Base-by-base conservation (phyloP, 306 rosid species). In the Fragaria nilgerrensis region DNA sequence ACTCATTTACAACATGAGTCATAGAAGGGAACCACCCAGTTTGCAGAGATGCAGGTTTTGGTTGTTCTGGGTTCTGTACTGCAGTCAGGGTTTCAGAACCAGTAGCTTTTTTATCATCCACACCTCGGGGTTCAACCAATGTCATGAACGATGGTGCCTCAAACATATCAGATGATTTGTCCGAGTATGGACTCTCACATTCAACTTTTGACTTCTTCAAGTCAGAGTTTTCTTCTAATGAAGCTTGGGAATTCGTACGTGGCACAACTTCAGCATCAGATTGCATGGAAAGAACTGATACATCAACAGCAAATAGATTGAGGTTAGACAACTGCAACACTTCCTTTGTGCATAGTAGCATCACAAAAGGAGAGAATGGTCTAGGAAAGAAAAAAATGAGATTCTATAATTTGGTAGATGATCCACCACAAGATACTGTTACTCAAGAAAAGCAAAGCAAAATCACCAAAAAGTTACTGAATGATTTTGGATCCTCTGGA, bases 141-240 rank as follows among this genome's bases (percentile, higher is more conserved):
- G 97, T 90, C 89, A 86, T 86, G 86, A 95, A 95, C 68, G 97
- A 95, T 6, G 97, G 99, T 5, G 95, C 81, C 78, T 90, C 96
- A 74, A 84, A 84, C 86, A 84, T 62, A 27, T 90, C 96, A 48
- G 87, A 84, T 80, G 87, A 84, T 80, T 86, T 89, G 66, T 79
- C 87, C 5, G 86, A 78, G 52, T 67, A 84, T 72, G 81, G 88
- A 65, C 77, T 59, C 43, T 81, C 89, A 23, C 83, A 9, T 27
- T 81, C 80, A 67, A 80, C 77, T 58, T 82, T 74, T 17, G 80
- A 63, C 82, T 62, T 68, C 77, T 77, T 83, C 58, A 16, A n/a
- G 83, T 65, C 50, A 78, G 81, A 68, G 41, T 79, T 82, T 68
- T 72, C 88, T 20, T 75, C 77, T 63, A 75, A 83, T 11, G 74